These are phyloP conservation scores for Trichocladium uniseriatum DNA, from an alignment of 495 filamentous ascomycete species.

Conservation along the genomic window DNA sequence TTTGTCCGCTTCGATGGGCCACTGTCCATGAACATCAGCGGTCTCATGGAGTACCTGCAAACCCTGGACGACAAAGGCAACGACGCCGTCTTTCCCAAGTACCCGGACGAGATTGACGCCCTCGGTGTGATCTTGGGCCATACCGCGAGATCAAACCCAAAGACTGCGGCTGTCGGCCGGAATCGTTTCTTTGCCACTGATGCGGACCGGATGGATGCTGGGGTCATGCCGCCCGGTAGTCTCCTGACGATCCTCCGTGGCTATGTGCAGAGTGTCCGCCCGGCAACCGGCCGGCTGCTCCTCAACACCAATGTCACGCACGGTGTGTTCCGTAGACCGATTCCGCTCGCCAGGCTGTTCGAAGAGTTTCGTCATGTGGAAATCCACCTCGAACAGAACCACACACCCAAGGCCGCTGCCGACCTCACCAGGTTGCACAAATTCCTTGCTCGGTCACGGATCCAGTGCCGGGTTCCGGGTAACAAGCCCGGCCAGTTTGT, in stretches of 20 bases:
- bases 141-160: slow-evolving; percentile 25
- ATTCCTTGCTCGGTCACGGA: slow-evolving; percentile 39
- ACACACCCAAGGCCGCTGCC: neutral
- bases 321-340: slow-evolving; percentile 34
- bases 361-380: neutral
- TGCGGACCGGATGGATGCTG: slow-evolving; percentile 7
- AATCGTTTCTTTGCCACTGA: slow-evolving; percentile 37
- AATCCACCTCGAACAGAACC: neutral
- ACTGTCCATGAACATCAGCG: slow-evolving; percentile 35
- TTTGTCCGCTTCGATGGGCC: slow-evolving; percentile 36
- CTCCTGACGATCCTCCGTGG: slow-evolving; percentile 49
- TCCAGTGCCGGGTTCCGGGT: slow-evolving; percentile 32
- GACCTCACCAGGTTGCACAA: slow-evolving; percentile 23
- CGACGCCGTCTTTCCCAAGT: slow-evolving; percentile 33
- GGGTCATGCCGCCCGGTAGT: slow-evolving; percentile 18
- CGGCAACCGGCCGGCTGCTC: slow-evolving; percentile 53
- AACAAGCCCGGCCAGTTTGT: slow-evolving; percentile 27
- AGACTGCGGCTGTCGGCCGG: slow-evolving; percentile 27
- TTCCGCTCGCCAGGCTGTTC: slow-evolving; percentile 20
- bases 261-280: slow-evolving; percentile 58
- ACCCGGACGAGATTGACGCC: slow-evolving; percentile 35
- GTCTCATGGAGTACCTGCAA: slow-evolving; percentile 44
- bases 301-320: slow-evolving; percentile 51
- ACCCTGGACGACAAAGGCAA: slow-evolving; percentile 33
- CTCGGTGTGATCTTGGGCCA: slow-evolving; percentile 41